Evolutionary conservation across 169 alveolate genomes (phyloP), one percentile per base, ranked within the genome.

Genomic region (Plasmodium yoelii): DNA sequence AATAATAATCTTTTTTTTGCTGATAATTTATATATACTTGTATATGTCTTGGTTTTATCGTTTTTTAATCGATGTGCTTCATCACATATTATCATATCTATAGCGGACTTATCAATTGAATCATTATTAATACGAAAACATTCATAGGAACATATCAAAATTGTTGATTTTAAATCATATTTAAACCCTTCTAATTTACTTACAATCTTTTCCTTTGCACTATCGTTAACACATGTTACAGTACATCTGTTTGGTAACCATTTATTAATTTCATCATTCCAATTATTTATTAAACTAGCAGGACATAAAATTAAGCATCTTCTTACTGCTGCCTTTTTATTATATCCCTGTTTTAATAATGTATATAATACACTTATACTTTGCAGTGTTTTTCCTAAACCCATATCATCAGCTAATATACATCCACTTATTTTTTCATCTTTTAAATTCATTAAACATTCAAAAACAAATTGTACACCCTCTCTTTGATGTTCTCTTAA

Each of bases 1-100:
- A 96, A 93, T 42, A 96, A 94, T 12, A 96, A 93, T 44, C 98
- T 94, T 88, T 94, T 97, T 51, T 96, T 95, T 56, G 99, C 98
- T 22, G 97, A 94, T 22, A 97, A 92, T 46, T 94, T 87, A 69
- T 95, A 90, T 49, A 98, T 94, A 24, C 97, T 95, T 80, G 94
- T 94, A 44, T 98, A 89, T 24, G 99, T 97, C 90, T 95, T 95
- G 18, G 98, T 96, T 47, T 94, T 96, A 72, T 96, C 98, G 69
- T 98, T 98, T 88, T 98, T 98, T 64, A 98, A 93, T 51, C 97
- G 95, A 80, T 98, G 99, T 15, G 99, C 99, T 88, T 98, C 99
- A 87, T 98, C 99, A 82, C 99, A 97, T 44, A 98, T 96, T 42
- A 98, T 87, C 75, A 97, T 93, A 87, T 97, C 99, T 71, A 96